Base-by-base conservation (phyloP, 495 filamentous ascomycete species). In the Schizothecium vesticola region DNA sequence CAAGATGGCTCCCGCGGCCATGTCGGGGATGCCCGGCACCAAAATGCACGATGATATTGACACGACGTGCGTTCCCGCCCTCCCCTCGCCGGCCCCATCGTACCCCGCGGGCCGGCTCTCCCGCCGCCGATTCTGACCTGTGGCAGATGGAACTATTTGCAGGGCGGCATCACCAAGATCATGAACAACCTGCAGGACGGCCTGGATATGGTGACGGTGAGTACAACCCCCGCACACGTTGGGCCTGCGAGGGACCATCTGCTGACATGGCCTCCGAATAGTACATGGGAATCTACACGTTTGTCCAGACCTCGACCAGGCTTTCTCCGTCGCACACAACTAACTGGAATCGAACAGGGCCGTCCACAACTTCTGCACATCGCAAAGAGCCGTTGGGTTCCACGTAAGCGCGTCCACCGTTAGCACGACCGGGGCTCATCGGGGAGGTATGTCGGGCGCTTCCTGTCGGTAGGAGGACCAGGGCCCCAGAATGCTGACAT, bases 201-300 rank as follows among this genome's bases (percentile, higher is more conserved):
- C 36, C 89, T 99, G 78, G 94, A 99, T 73, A 92, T 97, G 88
- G 84, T 87, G 67, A 92, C 89, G 63, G 92, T 94, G 84, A 73
- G 91, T 84, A 31, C 21, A 29, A 56, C 58, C 11, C 33, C 55
- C 3, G 12, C 56, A 12, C 4, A 71, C 59, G 12, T 16, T 36
- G 22, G 8, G 10, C 21, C 26, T 43, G 8, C 23, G 7, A 28
- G 13, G 11, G 29, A 56, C 19, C 26, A 7, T 51, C 4, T n/a
- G 64, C 68, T 76, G 58, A 66, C 71, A 26, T 23, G 31, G 19
- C 43, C 56, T 29, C 69, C 55, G 61, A 25, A 31, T 59, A 73
- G 92, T 99, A 99, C 79, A 97, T 99, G 95, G 92, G 91, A 56
- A 88, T 98, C 66, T 99, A 99, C 84, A 97, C 95, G 92, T 93